Percentiles rank a stretch among this genome's conserved stretches.
Conservation (phyloP, 176 grass and related monocot genomes). For the Carex littledalei region DNA sequence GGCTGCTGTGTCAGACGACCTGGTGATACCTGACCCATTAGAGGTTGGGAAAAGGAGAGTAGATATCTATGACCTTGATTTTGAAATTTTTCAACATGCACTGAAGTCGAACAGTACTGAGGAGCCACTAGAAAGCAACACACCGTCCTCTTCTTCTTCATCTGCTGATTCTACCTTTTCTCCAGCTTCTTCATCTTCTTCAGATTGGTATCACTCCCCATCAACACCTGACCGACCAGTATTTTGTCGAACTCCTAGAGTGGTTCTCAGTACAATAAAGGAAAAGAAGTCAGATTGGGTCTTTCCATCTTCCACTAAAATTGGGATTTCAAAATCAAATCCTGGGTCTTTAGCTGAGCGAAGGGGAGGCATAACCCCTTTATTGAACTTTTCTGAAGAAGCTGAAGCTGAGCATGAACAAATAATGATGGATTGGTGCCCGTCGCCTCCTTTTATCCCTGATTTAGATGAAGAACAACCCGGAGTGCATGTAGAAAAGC, state of each 20-base stretch:
- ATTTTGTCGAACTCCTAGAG: conserved; percentile 18
- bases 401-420: conserved; percentile 6
- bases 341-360: conserved; percentile 31
- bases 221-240: conserved; percentile 26
- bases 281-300: neutral
- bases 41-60: conserved; percentile 38
- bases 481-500: conserved; percentile 27
- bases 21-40: conserved; percentile 1
- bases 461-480: conserved; percentile 39
- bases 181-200: conserved; percentile 29
- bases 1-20: conserved; percentile 27
- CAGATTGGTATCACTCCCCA: conserved; percentile 44
- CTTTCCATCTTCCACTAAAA: conserved; percentile 18
- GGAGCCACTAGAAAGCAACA: conserved; percentile 31
- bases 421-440: conserved; percentile 36
- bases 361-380: conserved; percentile 30
- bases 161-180: conserved; percentile 27
- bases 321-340: neutral
- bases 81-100: conserved; percentile 42
- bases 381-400: conserved; percentile 18
- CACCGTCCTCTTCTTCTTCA: conserved; percentile 38
- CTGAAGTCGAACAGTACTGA: conserved; percentile 13
- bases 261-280: conserved; percentile 16
- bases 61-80: conserved; percentile 49
- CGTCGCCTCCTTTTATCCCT: conserved; percentile 39